Evolutionary conservation across 148 eudicot species (phyloP).

Genomic region (Chenopodium quinoa): DNA sequence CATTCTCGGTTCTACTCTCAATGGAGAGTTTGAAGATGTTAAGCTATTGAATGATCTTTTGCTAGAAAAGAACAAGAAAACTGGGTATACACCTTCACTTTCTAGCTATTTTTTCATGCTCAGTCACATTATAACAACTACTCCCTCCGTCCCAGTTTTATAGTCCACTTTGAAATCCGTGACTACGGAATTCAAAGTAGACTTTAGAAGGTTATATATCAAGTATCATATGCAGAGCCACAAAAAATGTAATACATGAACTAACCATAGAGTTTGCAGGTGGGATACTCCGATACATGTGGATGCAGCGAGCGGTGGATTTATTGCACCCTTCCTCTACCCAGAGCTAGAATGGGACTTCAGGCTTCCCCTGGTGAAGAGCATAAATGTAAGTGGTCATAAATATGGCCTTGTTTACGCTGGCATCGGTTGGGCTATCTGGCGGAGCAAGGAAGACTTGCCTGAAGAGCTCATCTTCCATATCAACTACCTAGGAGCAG

Average conservation of each 20-base stretch:
- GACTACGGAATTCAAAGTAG: background rate
- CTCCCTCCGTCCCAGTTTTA: background rate
- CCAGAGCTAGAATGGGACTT: slow-evolving; percentile 47
- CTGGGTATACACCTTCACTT: slow-evolving; percentile 15
- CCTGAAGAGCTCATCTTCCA: slow-evolving; percentile 38
- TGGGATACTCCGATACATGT: slow-evolving; percentile 47
- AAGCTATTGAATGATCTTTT: slow-evolving; percentile 31
- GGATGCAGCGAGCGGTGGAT: slow-evolving; percentile 45
- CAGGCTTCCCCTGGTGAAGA: slow-evolving; percentile 39
- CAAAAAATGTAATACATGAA: background rate
- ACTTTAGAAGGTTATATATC: background rate
- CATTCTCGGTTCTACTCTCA: slow-evolving; percentile 37
- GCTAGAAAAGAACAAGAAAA: slow-evolving; percentile 32
- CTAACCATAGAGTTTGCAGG: background rate
- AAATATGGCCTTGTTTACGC: slow-evolving; percentile 43
- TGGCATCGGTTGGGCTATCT: slow-evolving; percentile 37
- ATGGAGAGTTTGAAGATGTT: slow-evolving; percentile 39
- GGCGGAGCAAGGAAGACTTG: slow-evolving; percentile 37
- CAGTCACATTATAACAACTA: background rate
- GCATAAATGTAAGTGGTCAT: slow-evolving; percentile 44
- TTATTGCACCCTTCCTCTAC: slow-evolving; percentile 39
- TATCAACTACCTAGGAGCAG: slow-evolving; percentile 32
- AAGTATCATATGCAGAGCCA: no score
- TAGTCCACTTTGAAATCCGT: background rate
- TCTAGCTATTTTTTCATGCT: background rate